Evolutionary conservation across 306 rosid species (phyloP).

Genomic region (Corylus avellana): DNA sequence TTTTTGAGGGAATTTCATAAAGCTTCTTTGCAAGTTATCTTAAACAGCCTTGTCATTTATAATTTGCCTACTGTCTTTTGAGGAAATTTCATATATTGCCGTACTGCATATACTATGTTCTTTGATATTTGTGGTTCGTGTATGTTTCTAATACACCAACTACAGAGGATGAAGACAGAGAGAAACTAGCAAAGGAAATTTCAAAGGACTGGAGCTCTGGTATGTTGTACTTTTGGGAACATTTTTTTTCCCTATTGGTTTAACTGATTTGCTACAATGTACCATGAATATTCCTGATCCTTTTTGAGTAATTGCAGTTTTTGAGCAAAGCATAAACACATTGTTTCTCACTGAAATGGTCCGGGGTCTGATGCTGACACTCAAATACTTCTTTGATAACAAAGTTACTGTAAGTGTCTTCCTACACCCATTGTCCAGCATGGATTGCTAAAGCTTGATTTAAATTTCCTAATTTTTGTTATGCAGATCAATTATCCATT

Average conservation of each 20-base stretch:
- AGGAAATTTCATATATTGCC: slow-evolving; percentile 12
- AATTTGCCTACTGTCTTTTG: slow-evolving; percentile 17
- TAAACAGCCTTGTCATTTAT: slow-evolving; percentile 14
- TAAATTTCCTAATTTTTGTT: slow-evolving; percentile 15
- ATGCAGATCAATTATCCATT: slow-evolving; percentile 97
- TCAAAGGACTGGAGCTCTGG: slow-evolving; percentile 97
- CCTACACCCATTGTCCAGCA: slow-evolving; percentile 23
- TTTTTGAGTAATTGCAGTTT: slow-evolving; percentile 55
- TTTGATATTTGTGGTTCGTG: slow-evolving; percentile 2
- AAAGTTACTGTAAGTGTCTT: slow-evolving; percentile 87
- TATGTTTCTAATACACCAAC: slow-evolving; percentile 19
- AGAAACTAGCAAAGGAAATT: slow-evolving; percentile 85
- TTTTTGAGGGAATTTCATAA: not conserved
- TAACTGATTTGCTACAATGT: slow-evolving; percentile 5
- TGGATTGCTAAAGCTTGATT: slow-evolving; percentile 20
- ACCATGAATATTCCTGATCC: slow-evolving; percentile 22
- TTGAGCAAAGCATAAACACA: slow-evolving; percentile 94
- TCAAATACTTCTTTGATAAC: slow-evolving; percentile 85
- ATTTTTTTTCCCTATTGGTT: slow-evolving; percentile 16
- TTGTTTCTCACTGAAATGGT: slow-evolving; percentile 98
- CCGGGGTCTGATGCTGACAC: slow-evolving; percentile 89
- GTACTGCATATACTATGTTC: not conserved
- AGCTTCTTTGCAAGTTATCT: not conserved
- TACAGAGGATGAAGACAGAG: slow-evolving; percentile 92
- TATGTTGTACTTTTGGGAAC: slow-evolving; percentile 29